These are phyloP conservation scores for Kwoniella shivajii DNA, from an alignment of 1,284 basidiomycete species.

Conservation along the genomic window DNA sequence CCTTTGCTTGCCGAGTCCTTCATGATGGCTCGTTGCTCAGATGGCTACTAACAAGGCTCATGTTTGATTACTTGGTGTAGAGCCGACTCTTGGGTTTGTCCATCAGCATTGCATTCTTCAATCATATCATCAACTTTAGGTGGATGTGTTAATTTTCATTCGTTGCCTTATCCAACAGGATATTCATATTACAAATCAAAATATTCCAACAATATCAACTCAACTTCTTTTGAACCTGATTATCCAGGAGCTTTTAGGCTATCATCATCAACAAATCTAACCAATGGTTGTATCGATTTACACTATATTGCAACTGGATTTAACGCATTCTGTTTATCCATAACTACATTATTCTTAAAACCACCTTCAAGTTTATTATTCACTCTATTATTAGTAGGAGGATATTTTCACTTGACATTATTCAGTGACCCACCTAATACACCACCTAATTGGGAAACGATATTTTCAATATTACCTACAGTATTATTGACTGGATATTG, in stretches of 20 bases:
- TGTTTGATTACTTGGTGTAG: constrained; percentile 19
- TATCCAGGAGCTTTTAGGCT: constrained; percentile 43
- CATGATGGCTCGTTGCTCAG: background rate
- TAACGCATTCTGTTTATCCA: constrained; percentile 41
- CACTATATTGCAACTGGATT: constrained; percentile 42
- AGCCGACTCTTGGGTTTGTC: constrained; percentile 50
- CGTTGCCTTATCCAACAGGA: constrained; percentile 27
- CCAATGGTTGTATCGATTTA: constrained; percentile 36
- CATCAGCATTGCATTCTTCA: constrained; percentile 41
- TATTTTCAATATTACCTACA: constrained; percentile 33
- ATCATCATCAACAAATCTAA: background rate
- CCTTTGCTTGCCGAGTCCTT: no score
- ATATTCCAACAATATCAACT: constrained; percentile 24
- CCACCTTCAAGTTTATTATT: constrained; percentile 35
- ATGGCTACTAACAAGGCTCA: background rate
- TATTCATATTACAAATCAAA: constrained; percentile 26
- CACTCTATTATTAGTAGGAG: constrained; percentile 35
- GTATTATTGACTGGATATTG: constrained; percentile 42
- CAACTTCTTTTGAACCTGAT: constrained; percentile 28
- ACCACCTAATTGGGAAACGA: constrained; percentile 41
- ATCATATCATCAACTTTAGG: constrained; percentile 35
- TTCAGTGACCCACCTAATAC: constrained; percentile 30
- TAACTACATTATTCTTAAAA: constrained; percentile 35
- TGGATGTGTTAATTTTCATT: constrained; percentile 37
- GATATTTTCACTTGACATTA: constrained; percentile 43